A percentile compares a stretch with the other conserved stretches of the same genome.
phyloP scores from a whole-genome alignment of 495 filamentous ascomycete species.

The Trichoderma asperelloides region DNA sequence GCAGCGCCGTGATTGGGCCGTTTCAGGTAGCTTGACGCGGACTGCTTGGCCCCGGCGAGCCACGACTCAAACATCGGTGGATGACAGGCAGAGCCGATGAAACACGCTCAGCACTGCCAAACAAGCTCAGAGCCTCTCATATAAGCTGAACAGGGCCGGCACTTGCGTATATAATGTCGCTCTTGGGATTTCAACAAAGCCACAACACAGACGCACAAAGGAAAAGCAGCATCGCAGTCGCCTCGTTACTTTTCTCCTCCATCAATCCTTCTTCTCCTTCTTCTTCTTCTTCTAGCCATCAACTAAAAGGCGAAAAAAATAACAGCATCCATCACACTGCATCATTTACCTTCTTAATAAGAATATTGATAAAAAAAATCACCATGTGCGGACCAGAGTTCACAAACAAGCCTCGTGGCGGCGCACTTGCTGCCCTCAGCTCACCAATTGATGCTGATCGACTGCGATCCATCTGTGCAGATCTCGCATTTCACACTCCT shows the following conservation, averaged over 20 bases:
- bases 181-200: too few species aligned
- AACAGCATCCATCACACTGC: background rate
- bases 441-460: slow-evolving; percentile 12
- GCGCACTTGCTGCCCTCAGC: slow-evolving; percentile 24
- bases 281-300: background rate
- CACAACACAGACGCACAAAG: too few species aligned
- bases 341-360: background rate
- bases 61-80: background rate
- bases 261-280: too few species aligned
- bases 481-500: slow-evolving; percentile 21
- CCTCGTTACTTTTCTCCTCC: too few species aligned
- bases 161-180: background rate
- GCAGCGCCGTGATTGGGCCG: slow-evolving; percentile 9
- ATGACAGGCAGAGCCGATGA: background rate
- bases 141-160: background rate
- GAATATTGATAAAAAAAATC: background rate
- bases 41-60: background rate
- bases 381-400: slow-evolving; percentile 25
- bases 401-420: slow-evolving; percentile 20
- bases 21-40: background rate
- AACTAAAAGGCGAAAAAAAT: too few species aligned
- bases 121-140: background rate
- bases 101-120: background rate
- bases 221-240: too few species aligned
- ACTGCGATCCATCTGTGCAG: slow-evolving; percentile 12